Base-by-base conservation (phyloP, 371 early-diverging fungal genomes). In the Lichtheimia ornata region DNA sequence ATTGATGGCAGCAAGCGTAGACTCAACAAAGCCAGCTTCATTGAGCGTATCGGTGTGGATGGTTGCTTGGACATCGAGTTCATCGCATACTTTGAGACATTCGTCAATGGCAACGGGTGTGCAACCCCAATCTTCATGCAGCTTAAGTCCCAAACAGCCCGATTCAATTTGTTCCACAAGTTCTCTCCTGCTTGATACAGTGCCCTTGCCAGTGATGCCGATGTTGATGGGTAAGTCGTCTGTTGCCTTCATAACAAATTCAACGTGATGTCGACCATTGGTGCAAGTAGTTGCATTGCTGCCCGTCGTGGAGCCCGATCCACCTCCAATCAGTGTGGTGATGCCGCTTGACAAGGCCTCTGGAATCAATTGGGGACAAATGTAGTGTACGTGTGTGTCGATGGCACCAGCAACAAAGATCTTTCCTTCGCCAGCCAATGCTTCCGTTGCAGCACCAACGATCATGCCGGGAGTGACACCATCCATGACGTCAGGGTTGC, bases 401-500 rank as follows among this genome's bases (percentile, higher is more conserved):
- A 95, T 86, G 35, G 88, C 95, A 20, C 96, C 97, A 7, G 97
- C 97, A 0, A 94, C 94, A 56, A 96, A 86, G 28, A 97, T 94
- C 62, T 84, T 79, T 35, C 94, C 93, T 71, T 97, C 96, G 17
- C 91, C 95, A 7, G 94, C 90, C 62, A 96, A 77, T 9, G 91
- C 94, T 69, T 97, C 97, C 4, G 97, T 97, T 9, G 88, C 74
- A 3, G 86, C 88, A 52, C 96, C 96, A 17, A 93, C 88, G 25
- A 88, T 66, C 95, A 97, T 93, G 14, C 93, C 93, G 9, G 89
- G 88, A 7, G 91, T 88, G 4, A 97, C 94, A 20, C 87, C 91
- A 24, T 89, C 93, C 96, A 95, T 95, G n/a, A 93, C 88, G 69
- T 94, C 93, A 1, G 95, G 97, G 73, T 96, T 97, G n/a, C 97